Evolutionary conservation across 164 flowering plant species (phyloP), one percentile per base, ranked within the genome.

Genomic region (Malania oleifera): DNA sequence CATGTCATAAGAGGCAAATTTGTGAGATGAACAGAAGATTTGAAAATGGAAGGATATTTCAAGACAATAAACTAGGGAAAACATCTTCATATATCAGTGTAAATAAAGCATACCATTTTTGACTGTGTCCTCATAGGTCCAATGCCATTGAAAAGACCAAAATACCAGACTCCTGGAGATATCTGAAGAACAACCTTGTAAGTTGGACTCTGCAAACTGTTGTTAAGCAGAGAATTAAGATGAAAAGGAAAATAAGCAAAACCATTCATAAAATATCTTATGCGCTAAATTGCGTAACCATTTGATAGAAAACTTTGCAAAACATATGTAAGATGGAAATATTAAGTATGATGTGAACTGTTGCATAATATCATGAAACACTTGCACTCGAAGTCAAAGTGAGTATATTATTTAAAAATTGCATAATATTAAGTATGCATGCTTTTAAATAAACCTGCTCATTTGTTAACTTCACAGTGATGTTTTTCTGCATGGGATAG

Each of bases 111-210:
- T 82, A 93, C 99, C 99, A 93, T 93, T 70, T 80, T 88, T 60
- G 87, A 80, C 64, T 90, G 99, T 40, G 99, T 87, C 69, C 96
- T 83, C 50, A 54, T 67, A 50, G 82, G 68, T 57, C 99, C 99
- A 59, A 87, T 66, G 59, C 97, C 96, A 73, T 93, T 90, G 73
- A 90, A 93, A 52, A 93, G 61, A 23, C 97, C 99, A 64, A 86
- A 17, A 68, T 87, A 93, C 86, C 82, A 83, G 23, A 68, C 79
- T 60, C 99, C 97, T 53, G 97, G 78, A 64, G 82, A 71, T 60
- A 93, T 82, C 99, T 93, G 89, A 62, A 75, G 0, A 70, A 56
- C 43, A 68, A 39, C 35, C 20, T 19, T 28, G 26, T 56, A 6
- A 54, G 50, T 31, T 52, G 43, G 44, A 34, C 22, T 40, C 20